These are phyloP conservation scores for Strobilomyces dryophilus DNA, from an alignment of 768 basidiomycete genomes.

Conservation along the genomic window DNA sequence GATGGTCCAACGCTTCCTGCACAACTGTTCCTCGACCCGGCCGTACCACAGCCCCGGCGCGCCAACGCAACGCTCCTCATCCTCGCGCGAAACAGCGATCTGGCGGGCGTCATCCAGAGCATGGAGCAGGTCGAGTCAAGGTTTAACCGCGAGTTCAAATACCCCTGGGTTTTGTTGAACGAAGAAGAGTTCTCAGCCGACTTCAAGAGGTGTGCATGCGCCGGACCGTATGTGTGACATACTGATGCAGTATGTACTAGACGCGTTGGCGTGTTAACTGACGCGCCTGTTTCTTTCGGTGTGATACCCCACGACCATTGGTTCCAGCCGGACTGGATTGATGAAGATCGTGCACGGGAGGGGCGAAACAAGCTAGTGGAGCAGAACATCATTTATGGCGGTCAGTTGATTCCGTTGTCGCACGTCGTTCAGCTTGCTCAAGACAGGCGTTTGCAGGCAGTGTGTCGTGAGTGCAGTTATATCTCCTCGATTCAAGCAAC, in stretches of 20 bases:
- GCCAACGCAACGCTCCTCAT: slow-evolving; percentile 61
- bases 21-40: slow-evolving; percentile 1
- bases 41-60: slow-evolving; percentile 11
- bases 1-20: slow-evolving; percentile 1
- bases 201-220: slow-evolving; percentile 41
- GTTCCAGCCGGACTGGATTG: slow-evolving; percentile 71
- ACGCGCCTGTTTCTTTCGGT: slow-evolving; percentile 48
- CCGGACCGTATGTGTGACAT: neutral
- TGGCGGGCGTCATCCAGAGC: slow-evolving; percentile 41
- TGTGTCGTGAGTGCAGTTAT: slow-evolving; percentile 34
- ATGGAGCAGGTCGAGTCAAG: slow-evolving; percentile 54
- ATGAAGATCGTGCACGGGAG: slow-evolving; percentile 56
- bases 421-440: neutral
- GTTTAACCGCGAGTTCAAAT: slow-evolving; percentile 55
- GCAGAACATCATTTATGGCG: slow-evolving; percentile 47
- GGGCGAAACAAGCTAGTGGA: slow-evolving; percentile 49
- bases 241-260: slow-evolving; percentile 26
- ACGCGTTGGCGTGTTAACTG: slow-evolving; percentile 35
- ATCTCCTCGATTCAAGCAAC: too few relatives aligned
- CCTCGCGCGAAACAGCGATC: slow-evolving; percentile 47
- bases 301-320: slow-evolving; percentile 58
- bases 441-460: slow-evolving; percentile 32
- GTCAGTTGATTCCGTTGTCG: slow-evolving; percentile 26
- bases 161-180: slow-evolving; percentile 64
- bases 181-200: slow-evolving; percentile 53